A percentile compares a stretch with the other conserved stretches of the same genome.
Conservation (phyloP, 2,329 filamentous ascomycete genomes). For the Colletotrichum sp. region DNA sequence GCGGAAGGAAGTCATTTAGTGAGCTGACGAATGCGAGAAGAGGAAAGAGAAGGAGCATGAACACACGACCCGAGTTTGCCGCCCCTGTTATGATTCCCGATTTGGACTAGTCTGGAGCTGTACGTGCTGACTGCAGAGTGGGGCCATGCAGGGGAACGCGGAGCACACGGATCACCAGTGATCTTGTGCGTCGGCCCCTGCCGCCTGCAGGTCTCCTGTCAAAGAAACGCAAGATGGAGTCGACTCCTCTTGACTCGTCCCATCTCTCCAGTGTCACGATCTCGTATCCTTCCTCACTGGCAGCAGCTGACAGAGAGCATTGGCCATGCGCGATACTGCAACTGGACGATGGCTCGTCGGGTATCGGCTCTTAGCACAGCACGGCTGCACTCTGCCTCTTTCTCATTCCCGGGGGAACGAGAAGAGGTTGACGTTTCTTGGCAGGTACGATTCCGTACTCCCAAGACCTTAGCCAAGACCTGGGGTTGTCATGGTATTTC, state of each 20-base stretch:
- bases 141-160: background rate
- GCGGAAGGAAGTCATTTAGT: background rate
- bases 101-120: background rate
- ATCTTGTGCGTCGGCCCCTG: background rate
- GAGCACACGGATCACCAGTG: background rate
- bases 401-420: background rate
- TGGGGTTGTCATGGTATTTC: background rate
- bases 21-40: background rate
- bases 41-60: background rate
- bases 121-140: background rate
- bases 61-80: background rate
- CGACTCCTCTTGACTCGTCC: slow-evolving; percentile 8
- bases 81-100: background rate
- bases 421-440: background rate
- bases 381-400: background rate
- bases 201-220: background rate
- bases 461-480: background rate
- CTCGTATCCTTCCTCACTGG: background rate
- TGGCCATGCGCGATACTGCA: background rate
- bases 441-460: background rate
- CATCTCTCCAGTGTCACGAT: background rate
- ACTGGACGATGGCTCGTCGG: background rate
- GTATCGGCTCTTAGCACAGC: background rate
- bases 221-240: background rate
- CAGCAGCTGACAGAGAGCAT: background rate